phyloP scores from a whole-genome alignment of 2,329 filamentous ascomycete species.

The Nectriaceae sp. region DNA sequence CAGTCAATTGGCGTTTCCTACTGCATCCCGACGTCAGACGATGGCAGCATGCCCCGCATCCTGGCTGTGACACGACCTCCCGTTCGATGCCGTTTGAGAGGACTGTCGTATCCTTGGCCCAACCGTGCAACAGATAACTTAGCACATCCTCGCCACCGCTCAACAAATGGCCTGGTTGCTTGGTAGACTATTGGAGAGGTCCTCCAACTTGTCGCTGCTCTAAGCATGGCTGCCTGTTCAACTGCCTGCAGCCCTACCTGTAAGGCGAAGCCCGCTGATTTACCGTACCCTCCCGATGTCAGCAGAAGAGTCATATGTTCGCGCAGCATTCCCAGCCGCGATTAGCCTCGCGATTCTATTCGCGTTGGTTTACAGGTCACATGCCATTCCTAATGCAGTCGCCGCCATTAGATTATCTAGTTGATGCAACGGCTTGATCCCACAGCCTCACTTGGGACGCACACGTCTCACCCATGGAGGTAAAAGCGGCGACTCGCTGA shows the following conservation, averaged over 20 bases:
- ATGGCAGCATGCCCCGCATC: not conserved
- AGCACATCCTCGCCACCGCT: not conserved
- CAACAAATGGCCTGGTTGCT: no score
- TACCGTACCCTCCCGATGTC: not conserved
- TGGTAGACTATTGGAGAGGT: no score
- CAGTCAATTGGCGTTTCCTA: conserved; percentile 7
- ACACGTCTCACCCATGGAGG: not conserved
- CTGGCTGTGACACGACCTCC: not conserved
- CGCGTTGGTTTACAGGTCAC: not conserved
- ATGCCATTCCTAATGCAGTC: not conserved
- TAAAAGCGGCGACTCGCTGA: conserved; percentile 2
- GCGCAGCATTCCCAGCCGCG: not conserved
- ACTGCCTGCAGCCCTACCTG: not conserved
- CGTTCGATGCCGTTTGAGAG: not conserved
- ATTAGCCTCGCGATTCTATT: not conserved
- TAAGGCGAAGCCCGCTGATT: not conserved
- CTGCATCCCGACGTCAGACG: conserved; percentile 19
- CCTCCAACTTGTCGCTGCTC: not conserved
- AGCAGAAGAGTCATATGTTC: not conserved
- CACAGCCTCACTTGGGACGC: conserved; percentile 3
- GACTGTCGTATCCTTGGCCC: not conserved
- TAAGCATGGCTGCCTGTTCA: conserved; percentile 3
- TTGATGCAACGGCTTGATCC: conserved; percentile 2
- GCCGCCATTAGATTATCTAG: not conserved
- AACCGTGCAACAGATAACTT: not conserved